Base-by-base conservation (phyloP, 768 basidiomycete species). In the Clathrus columnatus region DNA sequence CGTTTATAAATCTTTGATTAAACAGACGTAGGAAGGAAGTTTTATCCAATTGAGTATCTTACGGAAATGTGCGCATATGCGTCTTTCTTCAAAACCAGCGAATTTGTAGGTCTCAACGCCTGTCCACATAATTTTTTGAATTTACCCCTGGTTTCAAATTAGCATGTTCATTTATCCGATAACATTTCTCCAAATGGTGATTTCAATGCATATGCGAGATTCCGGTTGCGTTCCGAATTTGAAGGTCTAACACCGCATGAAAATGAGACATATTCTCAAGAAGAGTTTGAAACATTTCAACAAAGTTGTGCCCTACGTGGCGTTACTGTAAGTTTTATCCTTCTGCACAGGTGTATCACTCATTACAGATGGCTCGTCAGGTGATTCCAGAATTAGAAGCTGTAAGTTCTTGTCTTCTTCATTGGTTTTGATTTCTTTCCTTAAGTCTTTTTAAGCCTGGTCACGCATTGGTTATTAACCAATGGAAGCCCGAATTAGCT, bases 401-500 rank as follows among this genome's bases (percentile, higher is more conserved):
- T 56, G 27, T 73, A 69, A 48, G 50, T 51, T 2, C 16, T 7
- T 8, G 16, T 1, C 17, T 20, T 4, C 20, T 41, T 11, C 26
- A 30, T 51, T 4, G 18, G 2, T 2, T 43, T 2, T 26, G 14
- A 8, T 27, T 14, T 7, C 7, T 2, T 2, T 36, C 7, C 36
- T 41, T 11, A 54, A 27, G 7, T 17, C 5, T 23, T 27, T 5
- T 29, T 26, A n/a, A 46, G 52, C 69, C 73, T 7, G 75, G 69
- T 0, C 75, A 77, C 59, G 71, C 75, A 6, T 66, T 76, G 24
- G 70, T 67, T 4, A 71, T 76, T 53, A 70, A 71, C 18, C 72
- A 76, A 54, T 76, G 74, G 75, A 74, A 68, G 44, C 74, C 74
- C 7, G 66, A 75, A 58, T 61, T 76, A 11, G 69, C 70, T 61